Base-by-base conservation (phyloP, 768 basidiomycete species). In the Tephrocybe sp. region DNA sequence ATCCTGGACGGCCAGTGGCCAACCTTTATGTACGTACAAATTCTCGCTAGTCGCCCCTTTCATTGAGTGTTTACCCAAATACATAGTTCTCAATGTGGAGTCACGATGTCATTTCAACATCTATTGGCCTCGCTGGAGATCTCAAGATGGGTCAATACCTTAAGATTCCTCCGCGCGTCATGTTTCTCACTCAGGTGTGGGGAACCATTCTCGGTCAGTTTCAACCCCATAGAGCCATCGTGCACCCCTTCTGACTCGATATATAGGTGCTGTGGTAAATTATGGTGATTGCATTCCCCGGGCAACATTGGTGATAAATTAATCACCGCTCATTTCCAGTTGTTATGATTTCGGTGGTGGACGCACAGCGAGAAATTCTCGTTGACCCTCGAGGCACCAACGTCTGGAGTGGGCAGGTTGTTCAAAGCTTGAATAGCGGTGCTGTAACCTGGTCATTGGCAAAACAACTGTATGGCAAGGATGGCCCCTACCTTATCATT, bases 131-230 rank as follows among this genome's bases (percentile, higher is more conserved):
- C 10, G 78, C 81, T 1, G 68, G 69, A 29, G 82, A 86, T 60
- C 67, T 89, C 53, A 91, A 91, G 67, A 76, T 88, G 56, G 86
- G 83, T 19, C 84, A 88, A 63, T 82, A 83, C 61, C 65, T 78
- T 30, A 59, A 58, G 41, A 56, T 56, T 6, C 55, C 58, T 29
- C 58, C 58, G 41, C 55, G 53, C 8, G 58, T 59, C 34, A 59
- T 54, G 55, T 59, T 59, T 63, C 60, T 79, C 9, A 80, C 81
- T 6, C 85, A 86, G 57, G 68, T 84, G n/a, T 77, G 77, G 72
- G 83, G 83, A 3, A 83, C 83, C 0, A 72, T 86, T 38, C 69
- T 86, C 47, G 83, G 73, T 72, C 45, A 40, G 59, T 54, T 19
- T 19, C 27, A 22, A 10, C 13, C 11, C 15, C 15, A 6, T 34